These are phyloP conservation scores for Amylocystis lapponica DNA, from an alignment of 768 basidiomycete species.

Conservation along the genomic window DNA sequence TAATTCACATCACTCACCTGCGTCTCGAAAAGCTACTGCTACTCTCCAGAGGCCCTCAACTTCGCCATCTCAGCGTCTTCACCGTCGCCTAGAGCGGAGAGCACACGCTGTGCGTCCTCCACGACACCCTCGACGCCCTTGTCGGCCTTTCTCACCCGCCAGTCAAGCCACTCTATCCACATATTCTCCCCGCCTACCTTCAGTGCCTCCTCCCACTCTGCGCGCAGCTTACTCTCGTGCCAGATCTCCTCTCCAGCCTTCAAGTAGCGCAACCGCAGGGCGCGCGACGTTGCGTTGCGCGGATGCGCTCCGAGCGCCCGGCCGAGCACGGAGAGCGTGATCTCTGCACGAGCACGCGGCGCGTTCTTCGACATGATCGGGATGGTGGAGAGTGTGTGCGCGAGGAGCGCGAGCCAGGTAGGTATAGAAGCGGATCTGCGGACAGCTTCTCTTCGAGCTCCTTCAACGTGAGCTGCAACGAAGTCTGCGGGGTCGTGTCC, in stretches of 20 bases:
- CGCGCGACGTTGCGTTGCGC: constrained; percentile 41
- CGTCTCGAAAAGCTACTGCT: constrained; percentile 53
- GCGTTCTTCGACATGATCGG: constrained; percentile 66
- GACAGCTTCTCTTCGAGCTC: constrained; percentile 50
- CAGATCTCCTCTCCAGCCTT: constrained; percentile 71
- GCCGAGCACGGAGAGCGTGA: constrained; percentile 58
- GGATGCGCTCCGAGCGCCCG: constrained; percentile 58
- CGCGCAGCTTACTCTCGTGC: constrained; percentile 44
- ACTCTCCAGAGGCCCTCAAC: constrained; percentile 69
- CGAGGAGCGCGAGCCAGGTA: constrained; percentile 60
- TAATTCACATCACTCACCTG: constrained; percentile 48
- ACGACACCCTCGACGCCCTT: constrained; percentile 49
- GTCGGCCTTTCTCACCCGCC: constrained; percentile 49
- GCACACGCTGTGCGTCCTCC: constrained; percentile 43
- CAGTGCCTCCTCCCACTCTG: constrained; percentile 70
- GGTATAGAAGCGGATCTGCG: constrained; percentile 44
- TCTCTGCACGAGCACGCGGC: constrained; percentile 60
- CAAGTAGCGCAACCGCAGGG: constrained; percentile 58
- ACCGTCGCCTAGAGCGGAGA: constrained; percentile 36
- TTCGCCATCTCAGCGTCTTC: constrained; percentile 33
- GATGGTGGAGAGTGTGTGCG: constrained; percentile 55
- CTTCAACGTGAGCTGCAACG: constrained; percentile 57
- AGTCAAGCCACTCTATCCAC: constrained; percentile 79
- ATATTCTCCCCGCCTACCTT: constrained; percentile 47
- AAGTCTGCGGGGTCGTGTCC: constrained; percentile 17